phyloP scores from a whole-genome alignment of 768 basidiomycete genomes.

The Kwoniella dejecticola region DNA sequence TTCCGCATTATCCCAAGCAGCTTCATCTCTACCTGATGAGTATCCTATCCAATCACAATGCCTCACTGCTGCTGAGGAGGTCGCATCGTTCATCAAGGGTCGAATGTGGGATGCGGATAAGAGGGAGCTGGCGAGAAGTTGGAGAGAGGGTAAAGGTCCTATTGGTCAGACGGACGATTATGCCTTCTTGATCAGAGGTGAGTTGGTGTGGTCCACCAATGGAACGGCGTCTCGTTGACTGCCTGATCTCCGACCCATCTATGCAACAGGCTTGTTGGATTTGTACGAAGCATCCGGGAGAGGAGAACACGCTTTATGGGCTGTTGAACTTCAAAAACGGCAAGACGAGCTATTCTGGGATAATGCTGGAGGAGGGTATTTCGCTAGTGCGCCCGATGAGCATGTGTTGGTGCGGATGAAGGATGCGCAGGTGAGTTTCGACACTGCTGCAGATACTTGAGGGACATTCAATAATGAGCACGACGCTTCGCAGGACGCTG shows the following conservation, averaged over 20 bases:
- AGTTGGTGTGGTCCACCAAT: too few species aligned
- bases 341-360: conserved; percentile 59
- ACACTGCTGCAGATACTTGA: not conserved
- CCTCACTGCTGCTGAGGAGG: conserved; percentile 23
- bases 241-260: not conserved
- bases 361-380: conserved; percentile 57
- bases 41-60: conserved; percentile 30
- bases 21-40: conserved; percentile 21
- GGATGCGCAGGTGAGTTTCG: conserved; percentile 54
- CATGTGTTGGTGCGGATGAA: conserved; percentile 58
- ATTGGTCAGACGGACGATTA: conserved; percentile 58
- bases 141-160: conserved; percentile 57
- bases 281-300: conserved; percentile 57
- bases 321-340: conserved; percentile 56
- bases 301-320: conserved; percentile 54
- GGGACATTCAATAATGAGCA: too few species aligned
- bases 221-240: too few species aligned
- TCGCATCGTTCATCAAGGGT: conserved; percentile 36
- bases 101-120: conserved; percentile 42
- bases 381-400: conserved; percentile 55
- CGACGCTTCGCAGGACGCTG: conserved; percentile 32
- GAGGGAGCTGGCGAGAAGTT: conserved; percentile 52
- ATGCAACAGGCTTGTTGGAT: conserved; percentile 53
- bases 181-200: conserved; percentile 55
- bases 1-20: conserved; percentile 39